Evolutionary conservation across 441 rosid species (phyloP), one percentile per base, ranked within the genome.

Genomic region (Jatropha podagrica): DNA sequence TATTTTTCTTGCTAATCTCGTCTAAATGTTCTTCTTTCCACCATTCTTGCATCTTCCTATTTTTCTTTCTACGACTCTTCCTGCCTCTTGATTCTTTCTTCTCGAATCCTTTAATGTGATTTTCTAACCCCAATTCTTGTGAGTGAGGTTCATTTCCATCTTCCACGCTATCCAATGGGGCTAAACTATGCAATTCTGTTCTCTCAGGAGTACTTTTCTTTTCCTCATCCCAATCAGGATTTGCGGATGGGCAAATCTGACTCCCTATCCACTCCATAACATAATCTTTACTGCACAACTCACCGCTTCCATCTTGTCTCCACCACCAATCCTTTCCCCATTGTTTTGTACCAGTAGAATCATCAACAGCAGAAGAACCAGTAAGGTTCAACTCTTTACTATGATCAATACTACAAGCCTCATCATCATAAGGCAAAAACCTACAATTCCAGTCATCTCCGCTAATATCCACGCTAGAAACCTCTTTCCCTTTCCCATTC

Each of bases 241-340:
- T 91, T 0, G 79, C 54, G 0, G 88, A 86, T 0, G 92, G 91
- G 65, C 89, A 86, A 73, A 94, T 94, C 69, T 96, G 99, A 83
- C 98, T 93, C 51, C 98, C 99, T 59, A 96, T 93, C 99, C 99
- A 96, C 82, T 96, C 99, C 91, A 81, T 90, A 5, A 96, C 97
- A 68, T 96, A 94, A 85, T 96, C 99, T 76, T 94, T 96, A 69
- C 97, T 92, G 71, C 95, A 92, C 77, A 94, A 77, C 74, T 96
- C 99, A 55, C 93, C 96, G 81, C 93, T 93, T 48, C 95, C 97
- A 64, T 93, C 98, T 81, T 96, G 99, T 81, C 91, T 91, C 98
- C 99, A 96, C 99, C 99, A 96, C 99, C 99, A 96, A 79, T 96
- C 97, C 77, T 93, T 90, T 4, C 99, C 98, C 99, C 99, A 93